Evolutionary conservation across 179 eudicot species (phyloP).

Genomic region (Pouteria campechiana): DNA sequence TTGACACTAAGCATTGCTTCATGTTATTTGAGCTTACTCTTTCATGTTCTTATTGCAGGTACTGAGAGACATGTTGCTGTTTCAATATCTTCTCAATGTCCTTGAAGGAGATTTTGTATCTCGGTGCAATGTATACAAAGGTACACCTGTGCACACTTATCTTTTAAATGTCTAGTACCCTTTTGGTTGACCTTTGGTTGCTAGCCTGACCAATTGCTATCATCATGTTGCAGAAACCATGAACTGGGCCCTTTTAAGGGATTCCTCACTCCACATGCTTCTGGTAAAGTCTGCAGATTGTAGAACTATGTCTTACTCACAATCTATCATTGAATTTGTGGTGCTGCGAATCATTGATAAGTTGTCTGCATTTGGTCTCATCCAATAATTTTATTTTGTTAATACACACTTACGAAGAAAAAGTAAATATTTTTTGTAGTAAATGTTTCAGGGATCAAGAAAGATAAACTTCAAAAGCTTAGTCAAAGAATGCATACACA

Average conservation of each 20-base stretch:
- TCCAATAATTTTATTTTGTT: background rate
- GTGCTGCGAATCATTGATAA: background rate
- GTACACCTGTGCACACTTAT: slow-evolving; percentile 14
- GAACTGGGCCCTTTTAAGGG: slow-evolving; percentile 58
- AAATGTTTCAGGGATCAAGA: slow-evolving; percentile 62
- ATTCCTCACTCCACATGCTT: slow-evolving; percentile 63
- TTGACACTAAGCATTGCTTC: too few relatives aligned
- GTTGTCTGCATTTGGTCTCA: too few relatives aligned
- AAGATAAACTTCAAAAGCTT: slow-evolving; percentile 65
- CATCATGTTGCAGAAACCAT: slow-evolving; percentile 43
- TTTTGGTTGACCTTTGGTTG: background rate
- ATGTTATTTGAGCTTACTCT: background rate
- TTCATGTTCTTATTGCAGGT: slow-evolving; percentile 35
- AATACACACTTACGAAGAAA: too few relatives aligned
- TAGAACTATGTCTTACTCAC: background rate
- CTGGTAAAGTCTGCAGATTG: slow-evolving; percentile 40
- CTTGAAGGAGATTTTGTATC: slow-evolving; percentile 74
- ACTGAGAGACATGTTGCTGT: slow-evolving; percentile 50
- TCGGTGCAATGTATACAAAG: slow-evolving; percentile 41
- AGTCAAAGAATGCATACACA: slow-evolving; percentile 40
- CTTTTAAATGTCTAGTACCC: background rate
- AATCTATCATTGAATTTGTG: background rate
- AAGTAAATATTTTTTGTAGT: background rate
- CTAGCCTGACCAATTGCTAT: slow-evolving; percentile 7
- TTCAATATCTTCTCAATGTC: slow-evolving; percentile 58